phyloP scores from a whole-genome alignment of 257 asterid genomes.

The Handroanthus guayacan region DNA sequence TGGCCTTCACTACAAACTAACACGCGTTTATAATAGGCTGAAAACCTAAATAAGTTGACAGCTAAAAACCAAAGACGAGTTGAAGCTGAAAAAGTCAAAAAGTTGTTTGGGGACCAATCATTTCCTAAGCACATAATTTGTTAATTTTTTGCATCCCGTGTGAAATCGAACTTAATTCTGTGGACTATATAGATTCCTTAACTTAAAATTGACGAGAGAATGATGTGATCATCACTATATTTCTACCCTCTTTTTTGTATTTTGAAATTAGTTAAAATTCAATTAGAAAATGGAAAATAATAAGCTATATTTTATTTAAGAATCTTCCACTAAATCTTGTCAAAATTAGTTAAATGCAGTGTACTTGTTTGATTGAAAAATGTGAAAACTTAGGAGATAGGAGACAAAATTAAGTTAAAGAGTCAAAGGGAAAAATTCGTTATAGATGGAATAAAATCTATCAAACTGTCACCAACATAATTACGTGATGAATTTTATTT shows the following conservation, averaged over 20 bases:
- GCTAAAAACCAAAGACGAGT: neutral
- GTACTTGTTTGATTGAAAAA: too few relatives aligned
- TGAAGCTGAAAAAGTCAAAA: conserved; percentile 16
- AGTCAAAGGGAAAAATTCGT: too few relatives aligned
- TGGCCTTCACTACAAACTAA: neutral
- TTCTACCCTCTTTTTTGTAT: neutral
- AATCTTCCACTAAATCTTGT: too few relatives aligned
- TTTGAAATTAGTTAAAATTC: too few relatives aligned
- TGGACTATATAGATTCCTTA: conserved; percentile 21
- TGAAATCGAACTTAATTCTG: conserved; percentile 25
- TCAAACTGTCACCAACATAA: too few relatives aligned
- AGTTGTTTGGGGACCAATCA: conserved; percentile 32
- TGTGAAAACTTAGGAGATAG: too few relatives aligned
- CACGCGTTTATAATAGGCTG: conserved; percentile 30
- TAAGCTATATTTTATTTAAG: too few relatives aligned
- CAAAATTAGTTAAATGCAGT: too few relatives aligned
- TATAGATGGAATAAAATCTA: too few relatives aligned
- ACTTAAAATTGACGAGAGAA: conserved; percentile 29
- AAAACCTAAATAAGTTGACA: neutral
- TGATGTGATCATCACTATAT: conserved; percentile 19
- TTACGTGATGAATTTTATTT: too few relatives aligned
- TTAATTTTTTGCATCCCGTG: neutral
- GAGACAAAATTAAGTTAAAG: too few relatives aligned
- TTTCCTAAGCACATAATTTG: neutral
- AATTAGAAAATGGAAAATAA: too few relatives aligned